Conservation (phyloP, 1,284 basidiomycete species). For the Pyrrhoderma noxium region DNA sequence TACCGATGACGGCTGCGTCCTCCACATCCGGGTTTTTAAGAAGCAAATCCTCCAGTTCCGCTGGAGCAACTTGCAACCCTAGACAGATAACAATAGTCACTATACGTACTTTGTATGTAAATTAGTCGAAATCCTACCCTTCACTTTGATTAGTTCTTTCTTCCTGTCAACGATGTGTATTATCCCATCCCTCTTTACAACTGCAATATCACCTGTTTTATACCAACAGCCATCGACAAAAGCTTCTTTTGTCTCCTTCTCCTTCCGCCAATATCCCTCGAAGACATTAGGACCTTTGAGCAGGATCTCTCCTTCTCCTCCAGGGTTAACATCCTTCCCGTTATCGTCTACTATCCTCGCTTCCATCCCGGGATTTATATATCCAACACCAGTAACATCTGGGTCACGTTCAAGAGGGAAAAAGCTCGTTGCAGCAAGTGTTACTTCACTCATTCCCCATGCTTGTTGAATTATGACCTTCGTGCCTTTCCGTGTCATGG, state of each 20-base stretch:
- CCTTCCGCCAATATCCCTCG: conserved; percentile 65
- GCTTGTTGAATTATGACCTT: conserved; percentile 8
- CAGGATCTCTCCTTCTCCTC: conserved; percentile 51
- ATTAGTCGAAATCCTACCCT: conserved; percentile 9
- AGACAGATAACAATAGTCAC: background rate
- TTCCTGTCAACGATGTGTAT: conserved; percentile 61
- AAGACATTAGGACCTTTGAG: conserved; percentile 42
- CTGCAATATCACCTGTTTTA: conserved; percentile 63
- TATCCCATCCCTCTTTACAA: conserved; percentile 51
- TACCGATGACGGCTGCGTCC: conserved; percentile 69
- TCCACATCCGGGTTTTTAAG: conserved; percentile 64
- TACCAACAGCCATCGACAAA: conserved; percentile 62
- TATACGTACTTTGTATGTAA: no score
- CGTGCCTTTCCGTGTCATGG: conserved; percentile 19
- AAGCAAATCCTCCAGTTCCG: conserved; percentile 72
- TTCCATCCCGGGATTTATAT: conserved; percentile 52
- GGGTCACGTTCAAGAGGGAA: conserved; percentile 4
- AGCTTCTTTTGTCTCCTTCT: conserved; percentile 53
- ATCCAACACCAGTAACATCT: conserved; percentile 28
- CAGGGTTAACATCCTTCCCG: conserved; percentile 48
- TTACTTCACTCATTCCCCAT: conserved; percentile 15
- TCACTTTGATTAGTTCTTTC: conserved; percentile 36
- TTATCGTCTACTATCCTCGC: conserved; percentile 54
- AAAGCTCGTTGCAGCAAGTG: background rate
- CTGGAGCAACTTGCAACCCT: conserved; percentile 59